Evolutionary conservation across 805 yeast species (phyloP).

Genomic region (Dipodascus geniculatus): DNA sequence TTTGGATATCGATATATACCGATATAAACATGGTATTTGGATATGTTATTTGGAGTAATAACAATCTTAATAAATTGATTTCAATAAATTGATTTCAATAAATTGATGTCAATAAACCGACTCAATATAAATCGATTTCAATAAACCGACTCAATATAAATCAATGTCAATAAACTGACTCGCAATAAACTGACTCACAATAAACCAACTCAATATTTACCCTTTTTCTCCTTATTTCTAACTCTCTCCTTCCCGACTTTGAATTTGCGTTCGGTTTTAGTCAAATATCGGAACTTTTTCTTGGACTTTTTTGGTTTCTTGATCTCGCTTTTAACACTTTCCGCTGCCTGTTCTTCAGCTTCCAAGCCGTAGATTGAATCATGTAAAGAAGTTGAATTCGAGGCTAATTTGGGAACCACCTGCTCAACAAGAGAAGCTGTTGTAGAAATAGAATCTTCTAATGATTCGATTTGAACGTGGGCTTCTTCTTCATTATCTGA

Average conservation of each 20-base stretch:
- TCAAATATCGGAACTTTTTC: slow-evolving; percentile 80
- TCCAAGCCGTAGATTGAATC: slow-evolving; percentile 74
- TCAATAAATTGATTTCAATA: too few species aligned
- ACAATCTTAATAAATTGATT: too few species aligned
- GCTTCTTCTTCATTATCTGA: slow-evolving; percentile 29
- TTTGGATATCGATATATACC: background rate
- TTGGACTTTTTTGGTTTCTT: slow-evolving; percentile 31
- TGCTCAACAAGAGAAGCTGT: background rate
- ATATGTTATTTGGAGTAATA: too few species aligned
- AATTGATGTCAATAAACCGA: too few species aligned
- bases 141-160: too few species aligned
- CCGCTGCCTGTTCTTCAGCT: slow-evolving; percentile 22
- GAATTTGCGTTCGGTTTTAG: slow-evolving; percentile 62
- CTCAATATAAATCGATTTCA: too few species aligned
- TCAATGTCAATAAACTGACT: too few species aligned
- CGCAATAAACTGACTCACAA: too few species aligned
- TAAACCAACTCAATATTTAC: too few species aligned
- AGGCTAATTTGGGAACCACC: slow-evolving; percentile 35
- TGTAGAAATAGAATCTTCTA: background rate
- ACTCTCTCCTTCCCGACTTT: slow-evolving; percentile 36
- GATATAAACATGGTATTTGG: too few species aligned
- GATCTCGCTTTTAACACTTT: background rate
- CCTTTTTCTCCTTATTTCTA: slow-evolving; percentile 24
- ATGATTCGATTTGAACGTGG: slow-evolving; percentile 22
- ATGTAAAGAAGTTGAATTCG: slow-evolving; percentile 50